Conservation (phyloP, 1,139 yeast species). For the Hansenula sp. region DNA sequence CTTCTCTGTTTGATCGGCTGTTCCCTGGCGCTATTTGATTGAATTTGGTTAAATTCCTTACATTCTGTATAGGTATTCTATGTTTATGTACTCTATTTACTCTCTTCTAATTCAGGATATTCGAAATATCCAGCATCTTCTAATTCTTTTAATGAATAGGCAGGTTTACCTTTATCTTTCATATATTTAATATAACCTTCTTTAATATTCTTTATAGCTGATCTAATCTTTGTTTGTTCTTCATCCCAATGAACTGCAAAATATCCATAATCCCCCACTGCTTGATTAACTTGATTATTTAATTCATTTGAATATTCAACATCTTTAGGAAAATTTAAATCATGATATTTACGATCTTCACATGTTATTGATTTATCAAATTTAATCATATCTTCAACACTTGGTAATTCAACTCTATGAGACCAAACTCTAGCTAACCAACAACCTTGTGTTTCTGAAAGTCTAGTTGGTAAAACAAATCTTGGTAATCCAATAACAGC, state of each 20-base stretch:
- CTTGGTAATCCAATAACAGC: slow-evolving; percentile 51
- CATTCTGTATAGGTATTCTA: too few relatives aligned
- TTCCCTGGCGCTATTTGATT: too few relatives aligned
- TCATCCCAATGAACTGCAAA: slow-evolving; percentile 24
- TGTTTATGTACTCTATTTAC: too few relatives aligned
- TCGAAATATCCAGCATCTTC: slow-evolving; percentile 18
- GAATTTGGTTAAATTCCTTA: too few relatives aligned
- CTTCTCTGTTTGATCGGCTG: too few relatives aligned
- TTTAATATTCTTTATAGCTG: slow-evolving; percentile 20
- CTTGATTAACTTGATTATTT: slow-evolving; percentile 14
- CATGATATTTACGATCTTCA: slow-evolving; percentile 22
- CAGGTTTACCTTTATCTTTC: slow-evolving; percentile 16
- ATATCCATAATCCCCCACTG: slow-evolving; percentile 21
- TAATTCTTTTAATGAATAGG: slow-evolving; percentile 19
- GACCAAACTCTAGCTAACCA: slow-evolving; percentile 51
- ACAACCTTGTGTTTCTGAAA: slow-evolving; percentile 55
- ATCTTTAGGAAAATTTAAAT: slow-evolving; percentile 21
- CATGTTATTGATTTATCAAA: slow-evolving; percentile 11
- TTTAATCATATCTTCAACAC: slow-evolving; percentile 21
- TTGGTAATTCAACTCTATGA: slow-evolving; percentile 41
- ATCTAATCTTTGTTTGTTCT: slow-evolving; percentile 21
- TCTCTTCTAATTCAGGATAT: slow-evolving; percentile 10
- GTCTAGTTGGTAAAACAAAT: slow-evolving; percentile 53
- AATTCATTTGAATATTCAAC: slow-evolving; percentile 21
- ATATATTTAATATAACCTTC: slow-evolving; percentile 20